These are phyloP conservation scores for Mycena indigotica DNA, from an alignment of 768 basidiomycete species.

Conservation along the genomic window DNA sequence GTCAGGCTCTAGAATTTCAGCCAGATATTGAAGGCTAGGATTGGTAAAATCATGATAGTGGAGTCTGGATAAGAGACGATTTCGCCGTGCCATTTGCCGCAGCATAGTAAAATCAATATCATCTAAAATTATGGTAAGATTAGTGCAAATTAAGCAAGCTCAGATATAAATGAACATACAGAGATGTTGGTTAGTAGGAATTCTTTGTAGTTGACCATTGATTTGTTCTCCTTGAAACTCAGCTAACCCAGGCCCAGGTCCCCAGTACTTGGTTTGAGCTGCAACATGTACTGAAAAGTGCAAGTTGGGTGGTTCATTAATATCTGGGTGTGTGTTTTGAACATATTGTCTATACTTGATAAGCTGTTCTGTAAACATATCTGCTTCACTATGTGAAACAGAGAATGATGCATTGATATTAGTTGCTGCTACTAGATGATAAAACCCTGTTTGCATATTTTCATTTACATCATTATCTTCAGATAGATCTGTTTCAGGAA, in stretches of 20 bases:
- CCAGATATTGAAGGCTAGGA: background rate
- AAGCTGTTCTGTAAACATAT: conserved; percentile 8
- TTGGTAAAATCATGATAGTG: background rate
- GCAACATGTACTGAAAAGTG: conserved; percentile 20
- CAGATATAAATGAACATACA: no score
- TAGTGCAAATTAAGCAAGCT: background rate
- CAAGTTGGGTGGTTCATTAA: conserved; percentile 4
- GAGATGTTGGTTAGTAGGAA: conserved; percentile 10
- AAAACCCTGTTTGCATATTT: conserved; percentile 6
- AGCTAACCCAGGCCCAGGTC: conserved; percentile 14
- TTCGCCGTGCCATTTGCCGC: conserved; percentile 2
- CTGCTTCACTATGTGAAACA: conserved; percentile 15
- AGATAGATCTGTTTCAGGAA: conserved; percentile 10
- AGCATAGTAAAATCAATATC: conserved; percentile 16
- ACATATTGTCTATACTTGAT: conserved; percentile 1
- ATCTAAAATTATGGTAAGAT: background rate
- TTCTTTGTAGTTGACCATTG: conserved; percentile 11
- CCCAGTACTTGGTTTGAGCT: conserved; percentile 17
- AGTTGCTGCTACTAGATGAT: conserved; percentile 11
- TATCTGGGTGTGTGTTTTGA: conserved; percentile 3
- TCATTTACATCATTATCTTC: background rate
- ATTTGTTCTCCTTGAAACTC: conserved; percentile 22
- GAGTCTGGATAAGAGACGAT: background rate
- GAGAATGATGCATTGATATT: conserved; percentile 18
- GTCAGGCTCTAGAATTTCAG: background rate